Conservation (phyloP, 768 basidiomycete species). For the Tylopilus intermedius region DNA sequence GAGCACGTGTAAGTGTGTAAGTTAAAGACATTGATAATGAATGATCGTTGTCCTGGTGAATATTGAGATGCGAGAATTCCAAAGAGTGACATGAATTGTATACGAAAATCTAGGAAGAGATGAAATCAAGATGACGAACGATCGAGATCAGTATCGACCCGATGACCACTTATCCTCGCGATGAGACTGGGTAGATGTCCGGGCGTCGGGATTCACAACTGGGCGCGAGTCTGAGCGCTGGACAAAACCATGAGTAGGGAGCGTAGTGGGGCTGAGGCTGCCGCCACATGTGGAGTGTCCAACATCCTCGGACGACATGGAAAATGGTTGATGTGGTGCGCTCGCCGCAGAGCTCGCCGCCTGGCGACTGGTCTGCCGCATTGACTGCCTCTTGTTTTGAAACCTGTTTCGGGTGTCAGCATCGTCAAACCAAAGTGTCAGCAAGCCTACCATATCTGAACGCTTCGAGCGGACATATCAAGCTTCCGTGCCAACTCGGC, state of each 20-base stretch:
- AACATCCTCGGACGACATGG: constrained; percentile 34
- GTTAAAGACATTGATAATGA: constrained; percentile 32
- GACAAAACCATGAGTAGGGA: constrained; percentile 34
- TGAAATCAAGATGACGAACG: constrained; percentile 32
- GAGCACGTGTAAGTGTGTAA: constrained; percentile 33
- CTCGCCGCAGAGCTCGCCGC: constrained; percentile 41
- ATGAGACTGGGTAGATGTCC: constrained; percentile 33
- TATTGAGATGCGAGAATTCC: constrained; percentile 30
- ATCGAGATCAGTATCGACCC: constrained; percentile 42
- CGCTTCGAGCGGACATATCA: constrained; percentile 80
- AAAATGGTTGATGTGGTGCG: constrained; percentile 47
- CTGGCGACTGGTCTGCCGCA: constrained; percentile 73
- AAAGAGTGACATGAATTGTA: constrained; percentile 32
- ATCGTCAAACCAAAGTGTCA: constrained; percentile 10
- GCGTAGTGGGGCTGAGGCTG: constrained; percentile 28
- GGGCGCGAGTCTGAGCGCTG: constrained; percentile 39
- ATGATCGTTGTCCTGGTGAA: constrained; percentile 34
- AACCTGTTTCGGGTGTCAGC: constrained; percentile 51
- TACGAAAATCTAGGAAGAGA: constrained; percentile 31
- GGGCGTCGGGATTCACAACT: constrained; percentile 28
- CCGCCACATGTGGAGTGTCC: constrained; percentile 32
- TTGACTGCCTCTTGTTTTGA: constrained; percentile 82
- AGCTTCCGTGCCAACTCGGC: constrained; percentile 66
- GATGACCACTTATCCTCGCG: constrained; percentile 47
- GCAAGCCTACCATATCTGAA: constrained; percentile 72